Conservation (phyloP, 139 green algal species). For the Chlorella sp. region DNA sequence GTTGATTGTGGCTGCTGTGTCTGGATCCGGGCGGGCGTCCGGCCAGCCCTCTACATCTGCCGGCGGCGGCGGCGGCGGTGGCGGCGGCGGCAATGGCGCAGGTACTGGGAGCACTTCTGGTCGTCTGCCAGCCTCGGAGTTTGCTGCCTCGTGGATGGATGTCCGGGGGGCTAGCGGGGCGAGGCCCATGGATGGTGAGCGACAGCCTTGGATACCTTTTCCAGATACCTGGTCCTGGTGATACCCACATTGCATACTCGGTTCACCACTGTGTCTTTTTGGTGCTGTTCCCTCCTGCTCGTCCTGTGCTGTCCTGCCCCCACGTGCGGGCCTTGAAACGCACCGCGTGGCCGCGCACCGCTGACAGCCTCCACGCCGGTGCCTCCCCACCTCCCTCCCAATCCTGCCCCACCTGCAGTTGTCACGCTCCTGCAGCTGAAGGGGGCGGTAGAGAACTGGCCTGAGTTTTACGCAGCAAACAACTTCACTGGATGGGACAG, state of each 20-base stretch:
- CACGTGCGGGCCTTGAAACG: background rate
- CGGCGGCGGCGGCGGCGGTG: background rate
- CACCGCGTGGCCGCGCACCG: too few species aligned
- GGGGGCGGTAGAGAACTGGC: slow-evolving; percentile 29
- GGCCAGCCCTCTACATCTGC: background rate
- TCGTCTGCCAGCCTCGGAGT: background rate
- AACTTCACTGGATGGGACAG: slow-evolving; percentile 29
- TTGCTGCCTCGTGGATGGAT: background rate
- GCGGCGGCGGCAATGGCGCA: background rate
- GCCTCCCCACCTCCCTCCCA: background rate
- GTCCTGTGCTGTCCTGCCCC: too few species aligned
- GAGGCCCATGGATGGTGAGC: background rate
- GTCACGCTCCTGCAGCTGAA: slow-evolving; percentile 24
- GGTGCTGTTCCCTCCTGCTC: too few species aligned
- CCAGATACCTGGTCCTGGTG: too few species aligned
- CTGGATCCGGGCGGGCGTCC: background rate
- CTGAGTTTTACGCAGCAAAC: slow-evolving; percentile 24
- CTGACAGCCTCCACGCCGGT: background rate
- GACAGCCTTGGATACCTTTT: background rate
- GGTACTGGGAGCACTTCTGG: background rate
- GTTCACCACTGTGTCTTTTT: too few species aligned
- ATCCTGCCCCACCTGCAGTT: slow-evolving; percentile 1
- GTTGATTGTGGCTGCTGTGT: background rate
- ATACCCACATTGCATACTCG: too few species aligned
- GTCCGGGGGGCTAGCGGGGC: background rate